Conservation (phyloP, 1,284 basidiomycete genomes). For the Phellinidium pouzarii region DNA sequence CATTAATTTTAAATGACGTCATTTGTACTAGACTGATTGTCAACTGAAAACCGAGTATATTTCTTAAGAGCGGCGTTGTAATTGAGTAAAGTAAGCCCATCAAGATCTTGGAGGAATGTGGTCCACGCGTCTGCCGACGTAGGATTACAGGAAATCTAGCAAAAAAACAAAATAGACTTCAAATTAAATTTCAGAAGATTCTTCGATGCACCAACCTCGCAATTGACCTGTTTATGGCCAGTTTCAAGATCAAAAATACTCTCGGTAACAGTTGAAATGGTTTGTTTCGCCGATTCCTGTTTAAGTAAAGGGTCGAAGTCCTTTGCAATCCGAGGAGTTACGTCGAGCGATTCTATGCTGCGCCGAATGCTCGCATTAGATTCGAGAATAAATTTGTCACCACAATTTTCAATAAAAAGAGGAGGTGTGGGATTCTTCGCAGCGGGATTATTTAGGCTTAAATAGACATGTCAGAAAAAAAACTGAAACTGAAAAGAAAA, state of each 20-base stretch:
- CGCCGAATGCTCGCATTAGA: constrained; percentile 45
- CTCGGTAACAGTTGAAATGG: constrained; percentile 32
- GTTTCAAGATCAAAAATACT: constrained; percentile 49
- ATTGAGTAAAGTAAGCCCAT: constrained; percentile 34
- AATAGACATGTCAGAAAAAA: neutral
- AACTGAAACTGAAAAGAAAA: neutral
- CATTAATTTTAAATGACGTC: neutral
- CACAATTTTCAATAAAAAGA: constrained; percentile 35
- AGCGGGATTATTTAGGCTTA: constrained; percentile 21
- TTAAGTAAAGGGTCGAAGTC: constrained; percentile 4
- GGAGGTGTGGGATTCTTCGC: constrained; percentile 46
- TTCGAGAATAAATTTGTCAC: constrained; percentile 42
- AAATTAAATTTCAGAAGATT: neutral
- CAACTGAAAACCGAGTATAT: neutral
- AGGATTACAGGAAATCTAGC: constrained; percentile 24
- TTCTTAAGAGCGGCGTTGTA: constrained; percentile 19
- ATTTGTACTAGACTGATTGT: neutral
- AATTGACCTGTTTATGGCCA: constrained; percentile 43
- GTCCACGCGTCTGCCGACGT: constrained; percentile 39
- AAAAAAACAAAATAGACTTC: neutral
- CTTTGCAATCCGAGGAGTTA: neutral
- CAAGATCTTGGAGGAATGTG: constrained; percentile 47
- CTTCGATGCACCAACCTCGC: constrained; percentile 39
- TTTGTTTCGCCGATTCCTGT: neutral
- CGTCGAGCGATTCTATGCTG: constrained; percentile 29